Percentiles rank a stretch among this genome's conserved stretches.
Evolutionary conservation across 2,329 filamentous ascomycete species (phyloP).

Genomic region (Fusarium goolgardi): DNA sequence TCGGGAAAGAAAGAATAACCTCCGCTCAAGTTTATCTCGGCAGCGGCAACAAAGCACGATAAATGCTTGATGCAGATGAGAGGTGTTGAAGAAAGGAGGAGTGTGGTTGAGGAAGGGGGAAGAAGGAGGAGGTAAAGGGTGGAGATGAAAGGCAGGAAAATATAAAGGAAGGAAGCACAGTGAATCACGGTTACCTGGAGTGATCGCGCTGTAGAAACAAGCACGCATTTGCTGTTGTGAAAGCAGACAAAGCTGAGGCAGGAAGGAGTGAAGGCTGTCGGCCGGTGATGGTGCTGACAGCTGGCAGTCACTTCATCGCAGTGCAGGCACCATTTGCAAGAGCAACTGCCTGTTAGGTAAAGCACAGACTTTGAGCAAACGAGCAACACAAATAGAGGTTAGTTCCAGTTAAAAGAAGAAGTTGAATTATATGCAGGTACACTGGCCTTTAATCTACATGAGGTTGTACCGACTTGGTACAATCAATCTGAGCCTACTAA

Average conservation of each 20-base stretch:
- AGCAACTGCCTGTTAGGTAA: neutral
- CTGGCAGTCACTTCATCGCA: slow-evolving; percentile 8
- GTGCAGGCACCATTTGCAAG: neutral
- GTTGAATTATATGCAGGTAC: neutral
- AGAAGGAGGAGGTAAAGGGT: neutral
- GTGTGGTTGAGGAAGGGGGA: slow-evolving; percentile 6
- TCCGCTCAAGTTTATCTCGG: neutral
- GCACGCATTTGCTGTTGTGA: neutral
- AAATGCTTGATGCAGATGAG: neutral
- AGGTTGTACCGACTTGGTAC: neutral
- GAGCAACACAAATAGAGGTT: neutral
- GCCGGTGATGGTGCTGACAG: slow-evolving; percentile 19
- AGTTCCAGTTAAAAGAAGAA: neutral
- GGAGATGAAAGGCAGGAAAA: neutral
- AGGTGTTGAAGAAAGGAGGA: slow-evolving; percentile 14
- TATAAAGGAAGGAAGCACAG: neutral
- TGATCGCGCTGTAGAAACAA: neutral
- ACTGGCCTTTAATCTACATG: neutral
- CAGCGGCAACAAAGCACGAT: neutral
- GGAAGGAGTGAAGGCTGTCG: slow-evolving; percentile 5
- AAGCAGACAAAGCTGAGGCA: neutral
- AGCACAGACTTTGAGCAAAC: neutral
- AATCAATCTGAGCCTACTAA: neutral
- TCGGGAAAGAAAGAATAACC: neutral
- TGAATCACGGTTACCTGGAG: slow-evolving; percentile 16